These are phyloP conservation scores for Populus deltoides DNA, from an alignment of 345 rosid species.

Conservation along the genomic window DNA sequence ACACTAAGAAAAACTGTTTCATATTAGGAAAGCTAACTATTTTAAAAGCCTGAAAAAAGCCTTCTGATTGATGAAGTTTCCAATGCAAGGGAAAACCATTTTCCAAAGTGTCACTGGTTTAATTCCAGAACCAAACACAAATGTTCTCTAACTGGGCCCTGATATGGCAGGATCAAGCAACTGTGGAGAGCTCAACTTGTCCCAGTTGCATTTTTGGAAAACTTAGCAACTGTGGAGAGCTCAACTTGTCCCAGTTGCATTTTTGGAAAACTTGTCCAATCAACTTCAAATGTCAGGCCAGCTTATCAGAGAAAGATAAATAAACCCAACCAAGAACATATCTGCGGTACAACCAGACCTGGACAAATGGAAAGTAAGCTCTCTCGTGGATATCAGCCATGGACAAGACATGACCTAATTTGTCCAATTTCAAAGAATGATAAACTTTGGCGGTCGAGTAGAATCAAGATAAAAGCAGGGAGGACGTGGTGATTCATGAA, in stretches of 20 bases:
- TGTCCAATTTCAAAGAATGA: not conserved
- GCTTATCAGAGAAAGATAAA: not conserved
- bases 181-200: not conserved
- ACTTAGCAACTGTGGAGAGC: not conserved
- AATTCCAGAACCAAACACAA: not conserved
- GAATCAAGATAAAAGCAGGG: not conserved
- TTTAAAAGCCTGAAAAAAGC: not conserved
- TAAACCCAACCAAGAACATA: not conserved
- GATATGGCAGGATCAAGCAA: not conserved
- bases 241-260: not conserved
- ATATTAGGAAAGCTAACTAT: not conserved
- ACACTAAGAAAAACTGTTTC: not conserved
- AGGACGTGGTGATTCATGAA: not conserved
- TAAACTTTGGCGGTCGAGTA: not conserved
- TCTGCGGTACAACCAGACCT: not conserved
- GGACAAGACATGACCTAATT: not conserved
- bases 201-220: not conserved
- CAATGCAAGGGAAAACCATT: not conserved
- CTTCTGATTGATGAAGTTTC: not conserved
- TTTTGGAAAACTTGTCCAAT: not conserved
- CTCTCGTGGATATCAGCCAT: not conserved
- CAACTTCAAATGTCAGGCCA: not conserved
- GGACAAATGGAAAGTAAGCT: not conserved
- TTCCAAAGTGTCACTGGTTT: not conserved
- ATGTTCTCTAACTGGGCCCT: not conserved